phyloP scores from a whole-genome alignment of 805 yeast species.

The Yarrowia bubula region DNA sequence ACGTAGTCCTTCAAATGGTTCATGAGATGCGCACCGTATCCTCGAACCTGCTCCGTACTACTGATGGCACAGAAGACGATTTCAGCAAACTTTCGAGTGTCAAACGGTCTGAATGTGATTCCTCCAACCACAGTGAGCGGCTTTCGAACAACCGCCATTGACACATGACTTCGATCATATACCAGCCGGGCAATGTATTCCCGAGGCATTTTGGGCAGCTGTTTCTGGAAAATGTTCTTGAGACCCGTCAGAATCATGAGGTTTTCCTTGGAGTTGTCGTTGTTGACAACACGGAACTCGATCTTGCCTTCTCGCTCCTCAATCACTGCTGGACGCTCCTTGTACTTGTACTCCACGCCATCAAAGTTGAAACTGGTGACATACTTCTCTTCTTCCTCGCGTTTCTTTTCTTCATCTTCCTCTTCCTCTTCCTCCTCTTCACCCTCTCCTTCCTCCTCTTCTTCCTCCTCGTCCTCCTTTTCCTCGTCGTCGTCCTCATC shows the following conservation, averaged over 20 bases:
- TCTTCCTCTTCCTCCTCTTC: conserved; percentile 27
- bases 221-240: conserved; percentile 94
- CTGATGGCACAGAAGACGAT: conserved; percentile 98
- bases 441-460: background rate
- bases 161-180: conserved; percentile 88
- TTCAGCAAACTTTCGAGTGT: conserved; percentile 88
- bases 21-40: conserved; percentile 98
- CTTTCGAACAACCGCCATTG: conserved; percentile 92
- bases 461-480: conserved; percentile 12
- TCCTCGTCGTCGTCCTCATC: conserved; percentile 16
- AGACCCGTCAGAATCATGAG: conserved; percentile 91
- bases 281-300: conserved; percentile 94
- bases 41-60: conserved; percentile 95
- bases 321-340: conserved; percentile 88
- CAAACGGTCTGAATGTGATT: conserved; percentile 92
- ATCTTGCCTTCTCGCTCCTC: conserved; percentile 93
- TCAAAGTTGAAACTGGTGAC: conserved; percentile 61
- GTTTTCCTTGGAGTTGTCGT: conserved; percentile 83
- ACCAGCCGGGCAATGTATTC: conserved; percentile 94
- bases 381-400: conserved; percentile 38
- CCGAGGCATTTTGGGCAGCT: conserved; percentile 97
- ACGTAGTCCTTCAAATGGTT: conserved; percentile 96
- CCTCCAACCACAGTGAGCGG: conserved; percentile 98
- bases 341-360: conserved; percentile 76
- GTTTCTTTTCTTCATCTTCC: conserved; percentile 37